Percentiles rank a stretch among this genome's conserved stretches.
Conservation (phyloP, 352 stramenopile genomes). For the Peronospora destructor region DNA sequence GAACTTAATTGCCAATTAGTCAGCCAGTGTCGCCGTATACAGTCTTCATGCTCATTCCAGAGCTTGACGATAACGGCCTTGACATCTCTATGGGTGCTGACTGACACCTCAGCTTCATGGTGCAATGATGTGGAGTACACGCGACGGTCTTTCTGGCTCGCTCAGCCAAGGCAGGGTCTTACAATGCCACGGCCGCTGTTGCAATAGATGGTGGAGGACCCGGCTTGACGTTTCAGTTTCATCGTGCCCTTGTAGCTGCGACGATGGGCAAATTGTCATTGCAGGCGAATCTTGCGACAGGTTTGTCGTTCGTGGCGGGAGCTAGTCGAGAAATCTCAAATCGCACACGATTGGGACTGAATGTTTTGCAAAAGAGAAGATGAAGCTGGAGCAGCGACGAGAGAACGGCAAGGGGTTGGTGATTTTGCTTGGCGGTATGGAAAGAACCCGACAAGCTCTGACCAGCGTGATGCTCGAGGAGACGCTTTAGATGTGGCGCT, state of each 20-base stretch:
- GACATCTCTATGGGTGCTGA: slow-evolving; percentile 69
- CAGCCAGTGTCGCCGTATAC: slow-evolving; percentile 67
- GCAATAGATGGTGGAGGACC: slow-evolving; percentile 40
- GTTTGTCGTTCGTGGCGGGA: slow-evolving; percentile 43
- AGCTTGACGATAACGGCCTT: slow-evolving; percentile 63
- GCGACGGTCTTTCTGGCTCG: slow-evolving; percentile 63
- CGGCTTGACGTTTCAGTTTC: slow-evolving; percentile 54
- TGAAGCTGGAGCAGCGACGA: slow-evolving; percentile 37
- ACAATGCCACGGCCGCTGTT: slow-evolving; percentile 39
- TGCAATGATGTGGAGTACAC: slow-evolving; percentile 76
- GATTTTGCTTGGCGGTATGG: slow-evolving; percentile 73
- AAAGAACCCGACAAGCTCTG: slow-evolving; percentile 56
- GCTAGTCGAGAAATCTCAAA: slow-evolving; percentile 52
- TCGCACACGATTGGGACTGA: slow-evolving; percentile 50
- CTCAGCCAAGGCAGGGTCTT: slow-evolving; percentile 40
- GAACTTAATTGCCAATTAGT: slow-evolving; percentile 66
- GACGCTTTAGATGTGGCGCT: slow-evolving; percentile 18
- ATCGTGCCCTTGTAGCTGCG: slow-evolving; percentile 30
- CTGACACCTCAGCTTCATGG: slow-evolving; percentile 55
- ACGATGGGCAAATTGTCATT: slow-evolving; percentile 50
- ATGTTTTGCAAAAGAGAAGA: slow-evolving; percentile 59
- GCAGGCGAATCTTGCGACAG: slow-evolving; percentile 38
- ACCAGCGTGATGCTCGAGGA: slow-evolving; percentile 26
- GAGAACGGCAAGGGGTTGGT: slow-evolving; percentile 49
- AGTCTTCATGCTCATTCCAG: slow-evolving; percentile 65